Conservation (phyloP, 768 basidiomycete species). For the Suillus occidentalis region DNA sequence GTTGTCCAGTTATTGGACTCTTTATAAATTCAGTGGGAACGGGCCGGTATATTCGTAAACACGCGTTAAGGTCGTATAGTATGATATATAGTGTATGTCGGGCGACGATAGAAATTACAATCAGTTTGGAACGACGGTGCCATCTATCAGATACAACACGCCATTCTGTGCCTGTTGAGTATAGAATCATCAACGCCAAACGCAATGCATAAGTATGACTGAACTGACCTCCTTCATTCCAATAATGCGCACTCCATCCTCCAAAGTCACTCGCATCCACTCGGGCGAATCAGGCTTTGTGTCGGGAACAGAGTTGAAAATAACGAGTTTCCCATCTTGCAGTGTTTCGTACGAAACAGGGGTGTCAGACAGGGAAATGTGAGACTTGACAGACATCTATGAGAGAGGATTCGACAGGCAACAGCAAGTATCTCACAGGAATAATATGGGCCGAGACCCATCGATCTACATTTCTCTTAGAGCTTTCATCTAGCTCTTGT, state of each 20-base stretch:
- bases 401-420: background rate
- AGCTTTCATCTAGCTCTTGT: constrained; percentile 58
- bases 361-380: constrained; percentile 41
- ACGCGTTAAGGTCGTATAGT: background rate
- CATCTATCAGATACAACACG: background rate
- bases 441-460: constrained; percentile 87
- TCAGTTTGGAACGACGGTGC: background rate
- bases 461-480: constrained; percentile 66
- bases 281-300: constrained; percentile 41
- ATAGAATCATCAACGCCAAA: background rate
- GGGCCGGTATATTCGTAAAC: background rate
- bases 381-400: constrained; percentile 31
- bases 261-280: constrained; percentile 61
- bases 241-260: constrained; percentile 55
- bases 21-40: background rate
- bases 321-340: constrained; percentile 55
- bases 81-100: background rate
- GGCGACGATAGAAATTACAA: background rate
- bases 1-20: constrained; percentile 1
- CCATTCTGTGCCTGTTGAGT: constrained; percentile 34
- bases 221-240: constrained; percentile 59
- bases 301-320: constrained; percentile 40
- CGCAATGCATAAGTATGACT: background rate
- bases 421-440: constrained; percentile 47
- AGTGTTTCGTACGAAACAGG: constrained; percentile 55